Evolutionary conservation across 2,329 filamentous ascomycete genomes (phyloP).

Genomic region (Diaporthe batatas): DNA sequence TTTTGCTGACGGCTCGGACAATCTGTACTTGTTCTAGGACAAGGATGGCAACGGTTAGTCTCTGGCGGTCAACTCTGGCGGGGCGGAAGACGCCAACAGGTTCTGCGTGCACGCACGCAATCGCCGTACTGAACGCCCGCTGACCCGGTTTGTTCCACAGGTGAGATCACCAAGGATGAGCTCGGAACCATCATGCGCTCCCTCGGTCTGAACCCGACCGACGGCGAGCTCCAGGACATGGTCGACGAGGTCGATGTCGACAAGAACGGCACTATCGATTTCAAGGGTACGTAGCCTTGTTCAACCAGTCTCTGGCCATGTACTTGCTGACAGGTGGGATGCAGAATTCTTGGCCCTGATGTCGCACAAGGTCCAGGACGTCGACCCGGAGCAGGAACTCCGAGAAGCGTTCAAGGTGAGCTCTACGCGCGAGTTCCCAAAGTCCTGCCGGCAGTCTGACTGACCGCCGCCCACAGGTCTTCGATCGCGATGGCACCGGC

Average conservation of each 20-base stretch:
- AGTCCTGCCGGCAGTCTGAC: neutral
- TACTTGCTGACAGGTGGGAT: neutral
- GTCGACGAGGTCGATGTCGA: conserved; percentile 76
- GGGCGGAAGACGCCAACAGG: neutral
- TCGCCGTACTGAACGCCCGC: neutral
- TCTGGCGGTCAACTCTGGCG: conserved; percentile 13
- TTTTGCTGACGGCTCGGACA: conserved; percentile 7
- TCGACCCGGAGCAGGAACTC: conserved; percentile 31
- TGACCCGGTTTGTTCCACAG: conserved; percentile 51
- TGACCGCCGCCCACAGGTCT: neutral
- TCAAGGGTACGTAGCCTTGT: conserved; percentile 62
- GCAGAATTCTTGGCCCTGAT: conserved; percentile 28
- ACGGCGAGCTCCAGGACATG: conserved; percentile 74
- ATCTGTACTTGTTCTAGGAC: conserved; percentile 25
- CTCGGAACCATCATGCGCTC: conserved; percentile 74
- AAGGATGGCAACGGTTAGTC: conserved; percentile 40
- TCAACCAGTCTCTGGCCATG: neutral
- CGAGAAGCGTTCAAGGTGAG: conserved; percentile 30
- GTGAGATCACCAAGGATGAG: conserved; percentile 74
- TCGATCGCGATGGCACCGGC: conserved; percentile 16
- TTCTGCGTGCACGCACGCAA: neutral
- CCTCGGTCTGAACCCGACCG: conserved; percentile 69
- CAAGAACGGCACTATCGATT: conserved; percentile 75
- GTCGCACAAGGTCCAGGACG: conserved; percentile 31
- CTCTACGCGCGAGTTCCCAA: neutral